Evolutionary conservation across 306 rosid species (phyloP), one percentile per base, ranked within the genome.

Genomic region (Arachis hypogaea): DNA sequence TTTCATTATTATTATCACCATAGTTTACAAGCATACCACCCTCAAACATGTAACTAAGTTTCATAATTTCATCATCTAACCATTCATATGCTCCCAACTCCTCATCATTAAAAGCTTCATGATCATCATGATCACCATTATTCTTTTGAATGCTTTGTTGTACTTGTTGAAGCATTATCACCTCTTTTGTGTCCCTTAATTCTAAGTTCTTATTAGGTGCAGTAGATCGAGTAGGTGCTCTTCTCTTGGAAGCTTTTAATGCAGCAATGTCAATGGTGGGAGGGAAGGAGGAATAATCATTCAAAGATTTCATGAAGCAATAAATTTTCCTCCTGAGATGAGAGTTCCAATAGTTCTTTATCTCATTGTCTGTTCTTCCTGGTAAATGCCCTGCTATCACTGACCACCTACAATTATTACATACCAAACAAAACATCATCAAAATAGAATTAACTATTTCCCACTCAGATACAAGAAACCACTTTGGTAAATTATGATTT

Each of bases 301-400:
- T 78, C 14, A 71, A 68, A 6, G 79, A 59, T 64, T 77, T 80
- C 76, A 54, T 71, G 86, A 82, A 83, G 80, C 78, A 76, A 88
- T 88, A 72, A 3, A 82, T 65, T 66, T 86, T 84, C 45, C 92
- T 75, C 71, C 91, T 84, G 71, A 90, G 60, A 68, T 86, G 93
- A 50, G 93, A 88, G 83, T 88, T 90, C 96, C 93, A 88, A 54
- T 86, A 89, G 78, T 89, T 89, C 74, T 89, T 89, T 51, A 87
- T 89, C 82, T 85, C 92, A 63, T 89, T 87, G 42, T 90, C 96
- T 0, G 96, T 90, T 70, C 96, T 51, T 63, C 96, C 96, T 0
- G 96, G 96, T 66, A 90, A 71, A 49, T 82, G 81, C 3, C 83
- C 86, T 0, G 96, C 91, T 72, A 90, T 90, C 22, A 86, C 56